These are phyloP conservation scores for Zea luxurians DNA, from an alignment of 176 grass and related monocot genomes.

Conservation along the genomic window DNA sequence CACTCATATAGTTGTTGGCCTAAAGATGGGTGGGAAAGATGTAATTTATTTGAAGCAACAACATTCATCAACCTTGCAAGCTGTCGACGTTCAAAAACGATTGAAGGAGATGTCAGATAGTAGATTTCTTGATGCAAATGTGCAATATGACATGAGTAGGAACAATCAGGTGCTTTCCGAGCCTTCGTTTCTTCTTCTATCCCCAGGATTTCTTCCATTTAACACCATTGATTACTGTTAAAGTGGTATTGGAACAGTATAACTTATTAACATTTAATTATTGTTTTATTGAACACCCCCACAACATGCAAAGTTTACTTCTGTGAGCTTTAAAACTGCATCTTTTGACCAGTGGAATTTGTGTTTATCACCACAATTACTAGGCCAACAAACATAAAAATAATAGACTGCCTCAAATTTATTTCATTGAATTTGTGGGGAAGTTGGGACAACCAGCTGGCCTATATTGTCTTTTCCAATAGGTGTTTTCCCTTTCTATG, in stretches of 20 bases:
- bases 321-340: background rate
- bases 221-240: background rate
- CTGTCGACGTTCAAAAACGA: slow-evolving; percentile 84
- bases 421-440: background rate
- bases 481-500: background rate
- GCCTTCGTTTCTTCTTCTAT: slow-evolving; percentile 6
- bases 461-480: slow-evolving; percentile 9
- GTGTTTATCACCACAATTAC: background rate
- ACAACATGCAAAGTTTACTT: background rate
- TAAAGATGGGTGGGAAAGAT: slow-evolving; percentile 99
- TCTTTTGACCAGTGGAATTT: background rate
- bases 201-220: slow-evolving; percentile 22
- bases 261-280: background rate
- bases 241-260: background rate
- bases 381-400: background rate
- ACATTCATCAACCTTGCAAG: slow-evolving; percentile 75
- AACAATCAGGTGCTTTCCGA: slow-evolving; percentile 67
- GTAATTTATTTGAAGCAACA: slow-evolving; percentile 89
- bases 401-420: slow-evolving; percentile 15
- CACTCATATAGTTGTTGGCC: slow-evolving; percentile 90
- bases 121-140: slow-evolving; percentile 62
- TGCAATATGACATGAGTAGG: slow-evolving; percentile 59
- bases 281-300: background rate
- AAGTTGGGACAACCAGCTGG: background rate
- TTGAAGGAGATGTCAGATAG: slow-evolving; percentile 81